phyloP scores from a whole-genome alignment of 176 grass and related monocot genomes.

The Eleusine coracana region DNA sequence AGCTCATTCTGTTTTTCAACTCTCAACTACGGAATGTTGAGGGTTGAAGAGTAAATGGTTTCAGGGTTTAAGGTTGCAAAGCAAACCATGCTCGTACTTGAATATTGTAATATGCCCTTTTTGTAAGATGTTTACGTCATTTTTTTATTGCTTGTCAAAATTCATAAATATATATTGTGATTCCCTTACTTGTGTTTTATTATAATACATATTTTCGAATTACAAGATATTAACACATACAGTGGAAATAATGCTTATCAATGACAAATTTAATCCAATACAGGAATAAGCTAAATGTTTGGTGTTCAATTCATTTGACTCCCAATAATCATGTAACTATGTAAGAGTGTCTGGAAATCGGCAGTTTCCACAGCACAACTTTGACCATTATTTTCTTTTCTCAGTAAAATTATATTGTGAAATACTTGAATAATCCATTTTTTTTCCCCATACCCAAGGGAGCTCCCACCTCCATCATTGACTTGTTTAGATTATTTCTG shows the following conservation, averaged over 20 bases:
- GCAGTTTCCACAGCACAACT: not conserved
- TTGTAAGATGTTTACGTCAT: not conserved
- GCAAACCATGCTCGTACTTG: not conserved
- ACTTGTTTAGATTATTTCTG: not conserved
- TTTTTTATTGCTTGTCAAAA: constrained; percentile 3
- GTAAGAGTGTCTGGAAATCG: not conserved
- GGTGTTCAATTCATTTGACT: not conserved
- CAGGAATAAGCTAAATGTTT: constrained; percentile 7
- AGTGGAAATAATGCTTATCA: constrained; percentile 14
- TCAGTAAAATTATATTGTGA: not conserved
- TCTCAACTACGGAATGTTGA: not conserved
- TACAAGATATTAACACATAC: not conserved
- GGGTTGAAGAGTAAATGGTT: not conserved
- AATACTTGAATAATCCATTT: not conserved
- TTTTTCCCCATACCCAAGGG: not conserved
- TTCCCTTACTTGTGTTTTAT: constrained; percentile 11
- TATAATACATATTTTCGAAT: constrained; percentile 17
- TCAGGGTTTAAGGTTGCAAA: not conserved
- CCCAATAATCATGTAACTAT: too few relatives aligned
- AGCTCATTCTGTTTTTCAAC: not conserved
- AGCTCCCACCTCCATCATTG: not conserved
- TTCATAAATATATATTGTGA: constrained; percentile 8
- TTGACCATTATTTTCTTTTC: not conserved
- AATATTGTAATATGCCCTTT: not conserved
- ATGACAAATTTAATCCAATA: constrained; percentile 14